These are phyloP conservation scores for Penicillium canescens DNA, from an alignment of 495 filamentous ascomycete species.

Conservation along the genomic window DNA sequence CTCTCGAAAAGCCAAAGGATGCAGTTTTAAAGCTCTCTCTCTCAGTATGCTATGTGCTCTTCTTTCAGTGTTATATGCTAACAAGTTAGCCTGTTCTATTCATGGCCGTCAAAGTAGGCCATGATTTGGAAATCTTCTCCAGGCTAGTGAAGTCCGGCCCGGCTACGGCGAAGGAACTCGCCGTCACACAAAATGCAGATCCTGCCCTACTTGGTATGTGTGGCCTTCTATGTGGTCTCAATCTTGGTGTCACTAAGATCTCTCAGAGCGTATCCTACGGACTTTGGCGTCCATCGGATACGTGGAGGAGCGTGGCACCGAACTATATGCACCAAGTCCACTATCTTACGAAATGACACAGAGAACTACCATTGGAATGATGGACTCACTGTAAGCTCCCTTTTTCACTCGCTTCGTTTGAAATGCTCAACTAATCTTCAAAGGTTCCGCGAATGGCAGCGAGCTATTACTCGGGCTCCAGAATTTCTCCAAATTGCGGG, in stretches of 20 bases:
- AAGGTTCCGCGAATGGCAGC: neutral
- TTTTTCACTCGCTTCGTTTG: constrained; percentile 14
- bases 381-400: constrained; percentile 19
- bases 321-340: constrained; percentile 11
- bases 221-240: neutral
- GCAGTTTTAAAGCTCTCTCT: constrained; percentile 16
- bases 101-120: constrained; percentile 24
- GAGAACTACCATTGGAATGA: constrained; percentile 4
- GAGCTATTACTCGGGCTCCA: constrained; percentile 20
- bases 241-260: too few species aligned
- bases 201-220: constrained; percentile 13
- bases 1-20: constrained; percentile 18
- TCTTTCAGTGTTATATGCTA: neutral
- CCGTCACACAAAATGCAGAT: constrained; percentile 9
- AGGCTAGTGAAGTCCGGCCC: neutral
- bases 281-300: constrained; percentile 15
- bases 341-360: constrained; percentile 19
- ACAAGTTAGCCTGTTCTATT: constrained; percentile 13
- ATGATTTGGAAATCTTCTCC: constrained; percentile 18
- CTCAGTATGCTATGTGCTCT: constrained; percentile 9
- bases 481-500: constrained; percentile 20
- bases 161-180: constrained; percentile 8
- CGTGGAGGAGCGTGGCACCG: constrained; percentile 8
- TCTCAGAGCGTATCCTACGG: constrained; percentile 23
- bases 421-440: neutral